Evolutionary conservation across 1,284 basidiomycete genomes (phyloP).

Genomic region (Papiliotrema laurentii): DNA sequence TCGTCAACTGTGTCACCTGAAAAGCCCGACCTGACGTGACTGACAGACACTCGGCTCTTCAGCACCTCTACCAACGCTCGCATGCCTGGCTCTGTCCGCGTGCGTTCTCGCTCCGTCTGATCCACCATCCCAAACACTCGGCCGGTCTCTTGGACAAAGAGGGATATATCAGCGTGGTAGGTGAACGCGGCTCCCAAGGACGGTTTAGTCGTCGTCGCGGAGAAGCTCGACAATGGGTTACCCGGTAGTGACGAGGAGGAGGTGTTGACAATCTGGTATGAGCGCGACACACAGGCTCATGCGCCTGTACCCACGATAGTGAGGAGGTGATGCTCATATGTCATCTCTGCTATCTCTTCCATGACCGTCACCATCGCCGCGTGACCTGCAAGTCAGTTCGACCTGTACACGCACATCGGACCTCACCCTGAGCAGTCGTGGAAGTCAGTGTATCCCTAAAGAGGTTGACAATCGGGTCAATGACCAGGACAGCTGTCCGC

Average conservation of each 20-base stretch:
- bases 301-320: constrained; percentile 22
- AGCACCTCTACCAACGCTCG: constrained; percentile 42
- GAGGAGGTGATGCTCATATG: constrained; percentile 21
- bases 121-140: constrained; percentile 41
- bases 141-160: constrained; percentile 42
- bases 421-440: constrained; percentile 38
- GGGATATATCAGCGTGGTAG: constrained; percentile 33
- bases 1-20: not conserved
- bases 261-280: constrained; percentile 22
- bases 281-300: not conserved
- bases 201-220: constrained; percentile 39
- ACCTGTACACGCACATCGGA: not conserved
- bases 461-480: constrained; percentile 37
- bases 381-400: too few species aligned
- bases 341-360: constrained; percentile 35
- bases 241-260: constrained; percentile 25
- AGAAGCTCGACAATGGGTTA: constrained; percentile 39
- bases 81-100: constrained; percentile 22
- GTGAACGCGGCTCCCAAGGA: constrained; percentile 37
- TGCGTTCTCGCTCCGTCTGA: constrained; percentile 35
- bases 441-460: constrained; percentile 38
- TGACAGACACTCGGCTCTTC: constrained; percentile 41
- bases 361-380: constrained; percentile 42
- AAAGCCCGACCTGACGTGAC: constrained; percentile 7
- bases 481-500: constrained; percentile 25